Base-by-base conservation (phyloP, 495 filamentous ascomycete species). In the Neurospora cerealis region DNA sequence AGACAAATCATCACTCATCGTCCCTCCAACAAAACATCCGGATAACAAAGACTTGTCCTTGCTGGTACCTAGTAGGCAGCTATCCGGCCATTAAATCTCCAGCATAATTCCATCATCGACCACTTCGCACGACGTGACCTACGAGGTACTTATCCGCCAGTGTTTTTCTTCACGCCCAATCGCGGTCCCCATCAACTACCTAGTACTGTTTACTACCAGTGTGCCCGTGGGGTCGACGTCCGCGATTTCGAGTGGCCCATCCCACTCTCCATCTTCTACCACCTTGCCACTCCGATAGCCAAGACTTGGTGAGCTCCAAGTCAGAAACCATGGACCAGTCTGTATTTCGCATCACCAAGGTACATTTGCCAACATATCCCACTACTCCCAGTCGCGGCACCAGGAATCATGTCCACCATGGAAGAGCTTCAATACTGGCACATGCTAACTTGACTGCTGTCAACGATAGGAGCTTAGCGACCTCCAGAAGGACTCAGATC, bases 311-410 rank as follows among this genome's bases (percentile, higher is more conserved):
- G 71, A 76, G 69, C 72, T 62, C 70, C 74, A 66, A 66, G 28
- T 34, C 54, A 66, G 54, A 32, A 81, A 75, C 70, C 74, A 95
- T 94, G 92, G 92, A 95, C 80, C 93, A 96, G 80, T 91, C 90
- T 40, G 91, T 95, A 78, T 90, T 96, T 69, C 92, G 93, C 72
- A 93, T 95, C 82, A 93, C 92, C 70, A 91, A 91, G 48, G 48
- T 60, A 28, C 84, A 93, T 94, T 84, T 71, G 78, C 74, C 73
- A 71, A 72, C 34, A 72, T 69, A 19, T 70, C 72, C 34, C 21
- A 48, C 70, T 74, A 73, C 71, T 48, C 75, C 21, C 11, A 28
- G 21, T 28, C 24, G 21, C 24, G 24, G 2, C 21, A 60, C 48
- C 48, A 60, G 48, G 48, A 24, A 15, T 28, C 48, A 60, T 3